Conservation (phyloP, 192 early-diverging fungal species). For the Backusella westeae region DNA sequence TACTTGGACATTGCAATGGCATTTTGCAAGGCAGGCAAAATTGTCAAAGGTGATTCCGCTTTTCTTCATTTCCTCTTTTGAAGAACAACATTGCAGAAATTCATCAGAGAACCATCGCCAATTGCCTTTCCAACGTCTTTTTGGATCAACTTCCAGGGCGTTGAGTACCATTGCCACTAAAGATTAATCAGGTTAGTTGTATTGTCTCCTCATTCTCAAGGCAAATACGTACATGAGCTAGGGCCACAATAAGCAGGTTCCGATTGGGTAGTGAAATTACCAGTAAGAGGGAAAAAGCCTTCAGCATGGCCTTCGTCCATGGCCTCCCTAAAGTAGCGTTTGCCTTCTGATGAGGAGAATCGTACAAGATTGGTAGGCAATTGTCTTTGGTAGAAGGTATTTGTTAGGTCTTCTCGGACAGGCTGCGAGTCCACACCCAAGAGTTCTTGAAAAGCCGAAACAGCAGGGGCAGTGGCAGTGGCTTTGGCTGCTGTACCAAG, state of each 20-base stretch:
- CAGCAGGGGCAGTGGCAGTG: background rate
- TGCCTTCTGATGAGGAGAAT: constrained; percentile 78
- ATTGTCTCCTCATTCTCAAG: background rate
- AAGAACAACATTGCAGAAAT: constrained; percentile 67
- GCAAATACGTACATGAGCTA: constrained; percentile 53
- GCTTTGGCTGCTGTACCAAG: background rate
- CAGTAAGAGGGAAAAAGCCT: constrained; percentile 82
- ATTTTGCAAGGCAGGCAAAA: constrained; percentile 86
- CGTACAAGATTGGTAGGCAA: constrained; percentile 67
- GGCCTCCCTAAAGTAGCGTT: constrained; percentile 75
- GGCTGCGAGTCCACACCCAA: constrained; percentile 3
- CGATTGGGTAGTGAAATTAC: constrained; percentile 89
- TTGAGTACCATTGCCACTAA: constrained; percentile 89
- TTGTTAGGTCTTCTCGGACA: constrained; percentile 18
- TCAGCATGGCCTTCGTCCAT: constrained; percentile 77
- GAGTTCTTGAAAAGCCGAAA: constrained; percentile 18
- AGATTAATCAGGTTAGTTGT: background rate
- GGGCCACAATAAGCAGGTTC: constrained; percentile 90
- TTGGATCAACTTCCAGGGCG: constrained; percentile 87
- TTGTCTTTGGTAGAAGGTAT: constrained; percentile 45
- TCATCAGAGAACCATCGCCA: constrained; percentile 89
- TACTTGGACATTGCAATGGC: constrained; percentile 76
- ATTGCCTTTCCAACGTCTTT: constrained; percentile 87
- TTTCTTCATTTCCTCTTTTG: constrained; percentile 69
- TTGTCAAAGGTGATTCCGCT: constrained; percentile 90